These are phyloP conservation scores for Leccinum subfulvum DNA, from an alignment of 1,284 basidiomycete genomes.

Conservation along the genomic window DNA sequence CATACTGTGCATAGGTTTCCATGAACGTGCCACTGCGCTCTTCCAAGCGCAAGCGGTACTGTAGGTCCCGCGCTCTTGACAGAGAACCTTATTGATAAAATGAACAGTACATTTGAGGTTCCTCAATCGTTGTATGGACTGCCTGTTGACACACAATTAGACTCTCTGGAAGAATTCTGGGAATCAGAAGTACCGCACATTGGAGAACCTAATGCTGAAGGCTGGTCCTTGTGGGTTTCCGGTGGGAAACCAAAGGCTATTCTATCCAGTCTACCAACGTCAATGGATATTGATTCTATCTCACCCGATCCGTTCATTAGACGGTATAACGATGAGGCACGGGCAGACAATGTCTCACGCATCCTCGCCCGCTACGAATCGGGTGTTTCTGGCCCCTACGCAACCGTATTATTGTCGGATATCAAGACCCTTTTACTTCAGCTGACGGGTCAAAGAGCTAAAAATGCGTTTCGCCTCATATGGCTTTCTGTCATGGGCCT, in stretches of 20 bases:
- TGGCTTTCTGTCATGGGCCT: conserved; percentile 76
- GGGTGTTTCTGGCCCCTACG: conserved; percentile 73
- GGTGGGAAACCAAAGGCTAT: conserved; percentile 37
- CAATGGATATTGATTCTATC: conserved; percentile 22
- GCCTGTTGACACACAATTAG: conserved; percentile 48
- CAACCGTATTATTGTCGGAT: conserved; percentile 79
- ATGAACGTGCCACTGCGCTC: conserved; percentile 67
- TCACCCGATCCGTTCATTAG: conserved; percentile 61
- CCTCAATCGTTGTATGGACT: conserved; percentile 43
- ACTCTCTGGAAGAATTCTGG: conserved; percentile 72
- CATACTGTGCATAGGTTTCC: conserved; percentile 41
- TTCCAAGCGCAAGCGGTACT: conserved; percentile 78
- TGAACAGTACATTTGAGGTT: conserved; percentile 51
- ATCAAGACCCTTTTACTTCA: conserved; percentile 68
- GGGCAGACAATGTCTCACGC: conserved; percentile 42
- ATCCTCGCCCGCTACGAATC: conserved; percentile 62
- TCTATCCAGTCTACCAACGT: conserved; percentile 11
- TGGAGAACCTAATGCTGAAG: conserved; percentile 58
- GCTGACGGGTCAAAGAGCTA: conserved; percentile 51
- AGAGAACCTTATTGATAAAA: conserved; percentile 8
- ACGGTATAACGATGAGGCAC: conserved; percentile 67
- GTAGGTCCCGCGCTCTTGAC: conserved; percentile 41
- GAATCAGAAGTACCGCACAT: conserved; percentile 66
- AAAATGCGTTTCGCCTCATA: conserved; percentile 66
- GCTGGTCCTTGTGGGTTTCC: conserved; percentile 62